phyloP scores from a whole-genome alignment of 2,329 filamentous ascomycete genomes.

The Diaporthe citri region DNA sequence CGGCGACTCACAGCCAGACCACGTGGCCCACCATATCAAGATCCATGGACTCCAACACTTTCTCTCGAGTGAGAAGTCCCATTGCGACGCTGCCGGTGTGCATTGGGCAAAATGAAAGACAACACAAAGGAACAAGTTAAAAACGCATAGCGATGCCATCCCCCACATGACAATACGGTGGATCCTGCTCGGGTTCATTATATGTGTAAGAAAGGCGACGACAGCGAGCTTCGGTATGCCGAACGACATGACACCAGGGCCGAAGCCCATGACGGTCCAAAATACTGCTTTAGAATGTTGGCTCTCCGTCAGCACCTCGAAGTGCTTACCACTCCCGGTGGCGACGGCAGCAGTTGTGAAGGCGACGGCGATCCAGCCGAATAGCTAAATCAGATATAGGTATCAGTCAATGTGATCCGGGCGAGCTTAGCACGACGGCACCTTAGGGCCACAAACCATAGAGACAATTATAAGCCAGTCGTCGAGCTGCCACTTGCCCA shows the following conservation, averaged over 20 bases:
- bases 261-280: constrained; percentile 54
- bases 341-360: constrained; percentile 50
- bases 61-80: constrained; percentile 51
- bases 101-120: constrained; percentile 59
- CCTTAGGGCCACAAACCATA: constrained; percentile 44
- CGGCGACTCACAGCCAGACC: constrained; percentile 51
- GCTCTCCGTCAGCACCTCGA: constrained; percentile 46
- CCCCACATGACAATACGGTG: constrained; percentile 54
- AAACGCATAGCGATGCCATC: constrained; percentile 43
- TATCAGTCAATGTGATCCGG: neutral
- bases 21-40: constrained; percentile 55
- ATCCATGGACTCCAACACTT: constrained; percentile 52
- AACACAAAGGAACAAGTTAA: constrained; percentile 51
- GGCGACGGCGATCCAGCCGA: constrained; percentile 51
- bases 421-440: no score
- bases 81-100: constrained; percentile 53
- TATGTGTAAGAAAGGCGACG: constrained; percentile 52
- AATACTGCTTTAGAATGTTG: constrained; percentile 50
- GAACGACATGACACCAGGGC: constrained; percentile 54
- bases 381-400: constrained; percentile 43
- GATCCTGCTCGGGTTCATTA: constrained; percentile 52
- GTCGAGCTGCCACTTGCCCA: constrained; percentile 51
- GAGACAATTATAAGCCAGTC: constrained; percentile 53
- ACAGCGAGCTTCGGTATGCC: constrained; percentile 57
- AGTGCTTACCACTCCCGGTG: constrained; percentile 56